Evolutionary conservation across 805 yeast genomes (phyloP).

Genomic region (Grigorovia humatica): DNA sequence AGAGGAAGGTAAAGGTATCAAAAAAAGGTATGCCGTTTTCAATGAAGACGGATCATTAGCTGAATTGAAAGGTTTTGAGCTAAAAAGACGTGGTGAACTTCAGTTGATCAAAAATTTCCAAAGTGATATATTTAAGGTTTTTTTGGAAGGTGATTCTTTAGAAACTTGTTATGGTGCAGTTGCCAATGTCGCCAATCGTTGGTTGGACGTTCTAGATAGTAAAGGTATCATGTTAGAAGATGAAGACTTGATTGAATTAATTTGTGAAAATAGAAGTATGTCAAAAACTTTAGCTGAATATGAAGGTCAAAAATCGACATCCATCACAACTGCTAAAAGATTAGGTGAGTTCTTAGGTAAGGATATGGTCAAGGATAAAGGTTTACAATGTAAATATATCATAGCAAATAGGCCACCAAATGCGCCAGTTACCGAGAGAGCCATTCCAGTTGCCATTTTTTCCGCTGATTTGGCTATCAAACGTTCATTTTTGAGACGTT

Average conservation of each 20-base stretch:
- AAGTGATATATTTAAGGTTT: slow-evolving; percentile 83
- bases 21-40: slow-evolving; percentile 94
- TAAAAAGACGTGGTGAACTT: slow-evolving; percentile 93
- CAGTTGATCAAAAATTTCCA: slow-evolving; percentile 91
- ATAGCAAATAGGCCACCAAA: slow-evolving; percentile 74
- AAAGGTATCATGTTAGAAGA: slow-evolving; percentile 83
- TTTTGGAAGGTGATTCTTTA: slow-evolving; percentile 73
- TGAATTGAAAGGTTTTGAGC: slow-evolving; percentile 91
- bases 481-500: slow-evolving; percentile 63
- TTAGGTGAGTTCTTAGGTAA: slow-evolving; percentile 91
- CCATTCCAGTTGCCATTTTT: slow-evolving; percentile 92
- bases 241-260: slow-evolving; percentile 85
- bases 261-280: slow-evolving; percentile 95
- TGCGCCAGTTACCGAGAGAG: slow-evolving; percentile 91
- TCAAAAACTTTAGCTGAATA: slow-evolving; percentile 84
- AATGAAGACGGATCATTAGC: slow-evolving; percentile 90
- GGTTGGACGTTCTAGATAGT: slow-evolving; percentile 89
- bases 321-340: slow-evolving; percentile 90
- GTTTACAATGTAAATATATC: slow-evolving; percentile 89
- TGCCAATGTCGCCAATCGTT: slow-evolving; percentile 85
- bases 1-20: slow-evolving; percentile 94
- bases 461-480: slow-evolving; percentile 69
- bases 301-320: slow-evolving; percentile 82
- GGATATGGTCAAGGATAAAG: slow-evolving; percentile 94
- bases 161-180: slow-evolving; percentile 80